These are phyloP conservation scores for Rhodotorula paludigena DNA, from an alignment of 768 basidiomycete genomes.

Conservation along the genomic window DNA sequence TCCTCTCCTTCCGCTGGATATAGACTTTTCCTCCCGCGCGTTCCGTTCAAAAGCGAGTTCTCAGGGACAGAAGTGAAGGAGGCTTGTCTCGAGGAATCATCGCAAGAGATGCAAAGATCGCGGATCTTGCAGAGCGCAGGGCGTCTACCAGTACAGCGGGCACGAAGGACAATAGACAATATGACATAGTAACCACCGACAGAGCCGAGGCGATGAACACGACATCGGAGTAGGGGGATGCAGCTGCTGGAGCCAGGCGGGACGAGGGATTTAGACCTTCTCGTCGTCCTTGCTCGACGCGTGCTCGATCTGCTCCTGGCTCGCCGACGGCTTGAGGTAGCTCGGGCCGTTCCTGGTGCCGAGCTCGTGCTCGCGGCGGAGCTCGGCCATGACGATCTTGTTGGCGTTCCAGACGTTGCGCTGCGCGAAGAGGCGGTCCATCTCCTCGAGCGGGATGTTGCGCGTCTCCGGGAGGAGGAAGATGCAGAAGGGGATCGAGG, in stretches of 20 bases:
- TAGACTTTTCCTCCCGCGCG: conserved; percentile 1
- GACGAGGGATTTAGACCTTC: too few relatives aligned
- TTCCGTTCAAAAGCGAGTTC: too few relatives aligned
- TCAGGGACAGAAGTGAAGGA: too few relatives aligned
- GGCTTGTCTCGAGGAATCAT: too few relatives aligned
- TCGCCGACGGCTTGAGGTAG: not conserved
- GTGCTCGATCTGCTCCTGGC: not conserved
- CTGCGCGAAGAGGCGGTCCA: conserved; percentile 42
- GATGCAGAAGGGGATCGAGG: conserved; percentile 52
- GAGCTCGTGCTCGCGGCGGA: conserved; percentile 20
- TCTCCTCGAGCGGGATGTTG: conserved; percentile 52
- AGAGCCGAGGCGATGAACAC: too few relatives aligned
- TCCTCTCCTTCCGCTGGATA: not conserved
- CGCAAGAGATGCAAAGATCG: too few relatives aligned
- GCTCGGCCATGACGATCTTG: conserved; percentile 29
- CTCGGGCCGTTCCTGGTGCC: not conserved
- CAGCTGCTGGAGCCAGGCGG: too few relatives aligned
- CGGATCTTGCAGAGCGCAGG: too few relatives aligned
- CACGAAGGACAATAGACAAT: too few relatives aligned
- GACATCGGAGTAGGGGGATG: too few relatives aligned
- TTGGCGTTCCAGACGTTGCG: conserved; percentile 32
- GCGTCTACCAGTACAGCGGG: too few relatives aligned
- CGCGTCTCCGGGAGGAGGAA: conserved; percentile 54
- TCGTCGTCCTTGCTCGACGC: not conserved
- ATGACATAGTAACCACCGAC: too few relatives aligned